These are phyloP conservation scores for Nicotiana attenuata DNA, from an alignment of 257 asterid genomes.

Conservation along the genomic window DNA sequence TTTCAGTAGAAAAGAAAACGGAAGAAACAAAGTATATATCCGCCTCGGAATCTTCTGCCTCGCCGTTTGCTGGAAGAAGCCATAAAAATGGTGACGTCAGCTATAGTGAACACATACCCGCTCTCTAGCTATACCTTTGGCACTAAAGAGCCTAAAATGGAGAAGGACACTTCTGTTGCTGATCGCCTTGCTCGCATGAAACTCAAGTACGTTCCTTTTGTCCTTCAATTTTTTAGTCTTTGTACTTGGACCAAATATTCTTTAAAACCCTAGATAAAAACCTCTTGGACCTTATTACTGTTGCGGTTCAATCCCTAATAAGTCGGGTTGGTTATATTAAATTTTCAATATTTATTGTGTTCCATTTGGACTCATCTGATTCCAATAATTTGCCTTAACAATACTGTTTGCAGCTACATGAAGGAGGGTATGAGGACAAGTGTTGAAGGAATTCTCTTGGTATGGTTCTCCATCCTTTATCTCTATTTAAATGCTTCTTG, in stretches of 20 bases:
- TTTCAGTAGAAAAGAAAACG: neutral
- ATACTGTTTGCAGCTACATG: constrained; percentile 58
- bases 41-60: neutral
- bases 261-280: constrained; percentile 33
- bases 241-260: neutral
- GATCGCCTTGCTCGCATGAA: constrained; percentile 95
- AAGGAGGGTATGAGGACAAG: constrained; percentile 96
- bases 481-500: neutral
- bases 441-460: constrained; percentile 91
- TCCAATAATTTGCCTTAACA: neutral
- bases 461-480: constrained; percentile 19
- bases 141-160: constrained; percentile 84
- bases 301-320: too few species aligned
- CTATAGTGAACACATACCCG: constrained; percentile 68
- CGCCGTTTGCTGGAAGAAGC: neutral
- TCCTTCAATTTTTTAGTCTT: neutral
- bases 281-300: neutral
- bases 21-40: neutral
- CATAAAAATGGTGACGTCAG: constrained; percentile 45
- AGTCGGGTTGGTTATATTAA: neutral
- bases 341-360: neutral
- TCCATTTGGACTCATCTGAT: neutral
- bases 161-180: constrained; percentile 78
- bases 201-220: constrained; percentile 51
- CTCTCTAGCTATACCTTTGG: constrained; percentile 80